A percentile compares a stretch with the other conserved stretches of the same genome.
phyloP scores from a whole-genome alignment of 192 early-diverging fungal species.

The Piromyces sp. region DNA sequence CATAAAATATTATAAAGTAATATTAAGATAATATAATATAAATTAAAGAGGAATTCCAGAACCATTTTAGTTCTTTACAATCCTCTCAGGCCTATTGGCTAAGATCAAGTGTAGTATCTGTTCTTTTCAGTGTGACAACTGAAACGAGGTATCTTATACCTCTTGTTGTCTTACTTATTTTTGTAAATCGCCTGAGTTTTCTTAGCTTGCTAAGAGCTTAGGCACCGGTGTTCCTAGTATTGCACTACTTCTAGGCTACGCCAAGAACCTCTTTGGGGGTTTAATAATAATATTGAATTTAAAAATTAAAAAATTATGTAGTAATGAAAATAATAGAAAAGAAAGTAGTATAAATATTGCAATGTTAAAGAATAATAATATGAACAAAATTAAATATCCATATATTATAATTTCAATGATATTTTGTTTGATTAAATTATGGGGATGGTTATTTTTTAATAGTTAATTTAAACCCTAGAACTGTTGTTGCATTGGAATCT shows the following conservation, averaged over 20 bases:
- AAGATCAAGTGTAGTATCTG: not conserved
- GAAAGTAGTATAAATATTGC: too few species aligned
- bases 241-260: not conserved
- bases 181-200: not conserved
- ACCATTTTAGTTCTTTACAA: not conserved
- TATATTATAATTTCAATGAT: too few species aligned
- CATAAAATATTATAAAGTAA: not conserved
- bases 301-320: too few species aligned
- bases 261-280: not conserved
- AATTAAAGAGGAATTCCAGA: not conserved
- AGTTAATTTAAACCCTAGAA: too few species aligned
- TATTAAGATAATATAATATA: not conserved
- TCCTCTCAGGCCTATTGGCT: not conserved
- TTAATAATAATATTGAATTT: not conserved
- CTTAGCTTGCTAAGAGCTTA: not conserved
- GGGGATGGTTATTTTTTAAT: too few species aligned
- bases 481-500: too few species aligned
- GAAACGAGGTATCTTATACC: not conserved
- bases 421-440: too few species aligned
- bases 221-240: not conserved
- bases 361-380: too few species aligned
- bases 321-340: too few species aligned
- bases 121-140: not conserved
- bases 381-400: too few species aligned
- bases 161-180: not conserved